Percentiles rank a stretch among this genome's conserved stretches.
phyloP scores from a whole-genome alignment of 75 land plant species.

The Sequoiadendron giganteum region DNA sequence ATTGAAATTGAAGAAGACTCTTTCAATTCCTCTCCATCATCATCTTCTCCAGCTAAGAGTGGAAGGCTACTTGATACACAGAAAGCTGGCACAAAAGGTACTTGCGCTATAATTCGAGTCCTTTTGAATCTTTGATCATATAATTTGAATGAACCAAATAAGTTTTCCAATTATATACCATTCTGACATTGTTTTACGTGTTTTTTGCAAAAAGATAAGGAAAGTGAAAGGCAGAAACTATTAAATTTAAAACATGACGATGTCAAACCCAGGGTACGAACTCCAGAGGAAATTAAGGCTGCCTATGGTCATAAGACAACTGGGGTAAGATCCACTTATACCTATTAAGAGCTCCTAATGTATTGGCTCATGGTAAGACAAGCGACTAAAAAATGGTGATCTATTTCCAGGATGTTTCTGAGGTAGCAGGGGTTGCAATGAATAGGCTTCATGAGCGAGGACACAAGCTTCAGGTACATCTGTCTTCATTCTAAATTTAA shows the following conservation, averaged over 20 bases:
- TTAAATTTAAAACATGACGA: constrained; percentile 56
- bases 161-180: neutral
- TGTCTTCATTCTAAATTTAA: neutral
- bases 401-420: constrained; percentile 64
- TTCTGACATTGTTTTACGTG: neutral
- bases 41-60: constrained; percentile 1
- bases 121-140: neutral
- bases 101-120: neutral
- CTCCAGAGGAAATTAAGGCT: constrained; percentile 80
- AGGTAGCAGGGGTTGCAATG: constrained; percentile 71
- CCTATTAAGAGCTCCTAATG: neutral
- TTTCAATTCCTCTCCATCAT: constrained; percentile 17
- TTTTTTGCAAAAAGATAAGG: constrained; percentile 29
- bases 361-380: neutral
- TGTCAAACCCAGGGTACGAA: constrained; percentile 60
- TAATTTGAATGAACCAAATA: neutral
- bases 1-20: constrained; percentile 60
- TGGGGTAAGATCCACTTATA: constrained; percentile 32
- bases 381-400: neutral
- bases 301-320: constrained; percentile 56
- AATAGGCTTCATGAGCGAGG: constrained; percentile 77
- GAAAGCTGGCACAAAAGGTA: constrained; percentile 16
- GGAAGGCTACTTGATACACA: neutral
- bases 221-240: constrained; percentile 53
- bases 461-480: constrained; percentile 84